Evolutionary conservation across 176 grass and related monocot genomes (phyloP).

Genomic region (Coix lacrymajobi): DNA sequence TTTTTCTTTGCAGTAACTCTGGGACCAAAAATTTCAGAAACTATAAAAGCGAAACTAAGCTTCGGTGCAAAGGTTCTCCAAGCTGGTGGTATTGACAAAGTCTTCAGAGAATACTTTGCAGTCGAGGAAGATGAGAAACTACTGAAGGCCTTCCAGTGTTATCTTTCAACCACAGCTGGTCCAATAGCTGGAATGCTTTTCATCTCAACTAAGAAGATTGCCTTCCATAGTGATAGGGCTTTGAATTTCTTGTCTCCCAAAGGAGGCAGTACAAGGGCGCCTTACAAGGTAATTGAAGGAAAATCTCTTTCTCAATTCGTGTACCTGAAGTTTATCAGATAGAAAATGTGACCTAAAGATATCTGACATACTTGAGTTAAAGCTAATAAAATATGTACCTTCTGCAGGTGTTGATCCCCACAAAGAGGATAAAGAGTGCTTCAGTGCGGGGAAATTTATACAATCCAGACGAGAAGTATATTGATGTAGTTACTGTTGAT

Average conservation of each 20-base stretch:
- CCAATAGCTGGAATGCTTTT: conserved; percentile 78
- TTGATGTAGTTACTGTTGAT: conserved; percentile 71
- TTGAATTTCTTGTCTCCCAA: conserved; percentile 53
- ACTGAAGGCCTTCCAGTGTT: conserved; percentile 78
- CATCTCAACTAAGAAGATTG: conserved; percentile 63
- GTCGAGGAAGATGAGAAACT: conserved; percentile 58
- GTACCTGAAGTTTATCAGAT: background rate
- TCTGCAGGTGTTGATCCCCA: conserved; percentile 64
- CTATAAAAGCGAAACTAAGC: conserved; percentile 63
- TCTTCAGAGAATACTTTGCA: conserved; percentile 58
- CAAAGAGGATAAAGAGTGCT: conserved; percentile 51
- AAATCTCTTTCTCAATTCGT: background rate
- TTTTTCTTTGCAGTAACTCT: conserved; percentile 55
- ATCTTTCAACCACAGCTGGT: conserved; percentile 78
- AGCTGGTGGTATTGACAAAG: conserved; percentile 52
- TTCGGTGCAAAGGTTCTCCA: conserved; percentile 61
- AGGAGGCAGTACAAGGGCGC: conserved; percentile 35
- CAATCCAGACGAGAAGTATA: conserved; percentile 86
- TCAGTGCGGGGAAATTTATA: conserved; percentile 53
- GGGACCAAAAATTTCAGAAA: conserved; percentile 61
- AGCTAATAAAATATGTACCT: conserved; percentile 19
- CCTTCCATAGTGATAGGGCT: conserved; percentile 64
- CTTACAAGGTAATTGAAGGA: conserved; percentile 70
- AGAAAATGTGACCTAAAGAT: background rate
- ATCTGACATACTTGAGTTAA: background rate